Conservation (phyloP, 176 grass and related monocot species). For the Oryza meyeriana region DNA sequence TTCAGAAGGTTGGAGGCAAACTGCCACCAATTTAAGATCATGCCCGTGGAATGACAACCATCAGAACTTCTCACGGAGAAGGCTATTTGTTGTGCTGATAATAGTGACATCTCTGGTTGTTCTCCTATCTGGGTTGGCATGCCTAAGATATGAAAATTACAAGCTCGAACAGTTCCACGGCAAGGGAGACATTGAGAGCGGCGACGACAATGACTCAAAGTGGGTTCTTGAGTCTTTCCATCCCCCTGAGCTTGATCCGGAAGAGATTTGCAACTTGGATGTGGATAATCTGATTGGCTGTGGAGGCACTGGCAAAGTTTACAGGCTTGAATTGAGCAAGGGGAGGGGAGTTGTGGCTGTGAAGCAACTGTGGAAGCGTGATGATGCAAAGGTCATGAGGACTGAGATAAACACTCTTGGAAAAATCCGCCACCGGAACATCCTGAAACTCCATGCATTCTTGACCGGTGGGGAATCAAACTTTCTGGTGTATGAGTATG, state of each 20-base stretch:
- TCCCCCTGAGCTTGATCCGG: slow-evolving; percentile 47
- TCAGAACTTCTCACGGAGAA: slow-evolving; percentile 34
- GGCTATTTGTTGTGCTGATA: slow-evolving; percentile 42
- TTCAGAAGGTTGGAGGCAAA: slow-evolving; percentile 41
- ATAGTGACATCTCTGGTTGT: slow-evolving; percentile 48
- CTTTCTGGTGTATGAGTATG: slow-evolving; percentile 71
- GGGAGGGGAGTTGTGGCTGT: slow-evolving; percentile 59
- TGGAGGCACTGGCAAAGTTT: slow-evolving; percentile 70
- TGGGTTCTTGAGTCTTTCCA: slow-evolving; percentile 66
- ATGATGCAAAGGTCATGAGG: slow-evolving; percentile 45
- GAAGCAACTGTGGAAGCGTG: slow-evolving; percentile 59
- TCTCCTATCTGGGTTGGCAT: slow-evolving; percentile 50
- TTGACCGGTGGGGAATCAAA: slow-evolving; percentile 42
- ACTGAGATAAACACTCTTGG: slow-evolving; percentile 57
- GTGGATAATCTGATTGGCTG: slow-evolving; percentile 56
- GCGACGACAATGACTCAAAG: slow-evolving; percentile 39
- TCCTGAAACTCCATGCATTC: slow-evolving; percentile 72
- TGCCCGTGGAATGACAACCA: slow-evolving; percentile 46
- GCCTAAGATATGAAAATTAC: slow-evolving; percentile 69
- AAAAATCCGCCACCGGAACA: slow-evolving; percentile 67
- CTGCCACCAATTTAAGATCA: slow-evolving; percentile 43
- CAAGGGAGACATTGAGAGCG: slow-evolving; percentile 45
- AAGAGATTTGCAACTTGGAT: slow-evolving; percentile 57
- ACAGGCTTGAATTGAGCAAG: slow-evolving; percentile 58
- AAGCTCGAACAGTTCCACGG: slow-evolving; percentile 57